Base-by-base conservation (phyloP, 192 early-diverging fungal species). In the Coemansia sp. region DNA sequence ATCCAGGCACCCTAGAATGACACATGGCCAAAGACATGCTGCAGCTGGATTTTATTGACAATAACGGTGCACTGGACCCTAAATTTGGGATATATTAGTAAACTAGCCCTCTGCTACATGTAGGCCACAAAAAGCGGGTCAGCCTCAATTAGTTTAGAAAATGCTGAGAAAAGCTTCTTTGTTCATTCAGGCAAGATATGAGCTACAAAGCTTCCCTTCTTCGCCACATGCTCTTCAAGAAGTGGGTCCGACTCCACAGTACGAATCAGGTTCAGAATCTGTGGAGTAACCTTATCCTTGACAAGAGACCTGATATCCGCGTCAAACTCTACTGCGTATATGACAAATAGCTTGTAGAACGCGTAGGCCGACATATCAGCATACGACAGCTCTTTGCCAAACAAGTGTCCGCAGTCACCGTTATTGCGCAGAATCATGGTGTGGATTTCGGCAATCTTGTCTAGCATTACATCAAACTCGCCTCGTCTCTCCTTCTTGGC, bases 371-470 rank as follows among this genome's bases (percentile, higher is more conserved):
- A 67, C 34, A 85, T 41, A 54, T 89, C 88, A 7, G 71, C 76
- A 38, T 81, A 73, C 3, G 85, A 76, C 2, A 80, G 40, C 49
- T 67, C 65, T 47, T 80, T 65, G 34, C 88, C 85, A 52, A 86
- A 62, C 49, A 78, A 77, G 51, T 79, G 77, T 1, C 88, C 88
- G 57, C 76, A 89, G 67, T 68, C 69, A 41, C 88, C 89, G 66
- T 90, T 89, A 44, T 80, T 65, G 36, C 41, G 46, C 43, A 88
- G 72, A 16, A 69, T 43, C 46, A 64, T 55, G 22, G 80, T 73
- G 59, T 85, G 82, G 16, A 82, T 74, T 4, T 64, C 29, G 27
- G 78, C 52, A 0, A 77, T 47, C 46, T 78, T 79, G 15, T 54
- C 72, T 12, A 72, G 57, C 41, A 73, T 40, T 0, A 29, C 36